Conservation (phyloP, 2,329 filamentous ascomycete genomes). For the Mollisia scopiformis region DNA sequence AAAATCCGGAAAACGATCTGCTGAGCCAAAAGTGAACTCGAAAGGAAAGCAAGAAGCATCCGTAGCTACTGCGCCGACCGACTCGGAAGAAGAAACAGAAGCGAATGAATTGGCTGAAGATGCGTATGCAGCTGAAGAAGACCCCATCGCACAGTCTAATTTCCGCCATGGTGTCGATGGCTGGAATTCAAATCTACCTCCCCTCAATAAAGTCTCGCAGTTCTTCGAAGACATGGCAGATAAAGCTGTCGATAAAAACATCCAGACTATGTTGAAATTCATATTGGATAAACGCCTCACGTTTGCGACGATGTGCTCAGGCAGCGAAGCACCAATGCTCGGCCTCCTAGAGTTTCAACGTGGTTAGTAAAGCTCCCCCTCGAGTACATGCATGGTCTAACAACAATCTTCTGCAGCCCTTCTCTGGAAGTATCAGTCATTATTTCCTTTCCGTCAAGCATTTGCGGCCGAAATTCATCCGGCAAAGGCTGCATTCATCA, state of each 20-base stretch:
- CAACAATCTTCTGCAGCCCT: background rate
- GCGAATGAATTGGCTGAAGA: too few species aligned
- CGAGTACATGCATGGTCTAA: background rate
- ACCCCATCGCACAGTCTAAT: background rate
- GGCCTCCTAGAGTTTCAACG: constrained; percentile 61
- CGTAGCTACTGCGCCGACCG: too few species aligned
- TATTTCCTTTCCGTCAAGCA: constrained; percentile 48
- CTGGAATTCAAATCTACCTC: background rate
- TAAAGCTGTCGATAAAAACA: background rate
- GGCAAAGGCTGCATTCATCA: constrained; percentile 67
- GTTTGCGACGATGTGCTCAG: constrained; percentile 76
- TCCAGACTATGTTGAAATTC: background rate
- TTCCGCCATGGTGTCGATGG: background rate
- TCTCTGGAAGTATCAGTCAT: background rate
- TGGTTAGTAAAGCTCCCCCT: constrained; percentile 34
- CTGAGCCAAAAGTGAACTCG: too few species aligned
- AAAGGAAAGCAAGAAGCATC: too few species aligned
- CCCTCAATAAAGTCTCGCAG: background rate
- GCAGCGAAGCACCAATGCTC: constrained; percentile 75
- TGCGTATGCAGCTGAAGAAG: background rate
- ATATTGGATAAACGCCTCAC: constrained; percentile 29
- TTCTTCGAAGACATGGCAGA: background rate
- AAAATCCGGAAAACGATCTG: too few species aligned
- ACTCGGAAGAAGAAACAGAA: too few species aligned
- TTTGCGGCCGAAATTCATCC: constrained; percentile 67